Base-by-base conservation (phyloP, 2,329 filamentous ascomycete species). In the Fusarium abutilonis region DNA sequence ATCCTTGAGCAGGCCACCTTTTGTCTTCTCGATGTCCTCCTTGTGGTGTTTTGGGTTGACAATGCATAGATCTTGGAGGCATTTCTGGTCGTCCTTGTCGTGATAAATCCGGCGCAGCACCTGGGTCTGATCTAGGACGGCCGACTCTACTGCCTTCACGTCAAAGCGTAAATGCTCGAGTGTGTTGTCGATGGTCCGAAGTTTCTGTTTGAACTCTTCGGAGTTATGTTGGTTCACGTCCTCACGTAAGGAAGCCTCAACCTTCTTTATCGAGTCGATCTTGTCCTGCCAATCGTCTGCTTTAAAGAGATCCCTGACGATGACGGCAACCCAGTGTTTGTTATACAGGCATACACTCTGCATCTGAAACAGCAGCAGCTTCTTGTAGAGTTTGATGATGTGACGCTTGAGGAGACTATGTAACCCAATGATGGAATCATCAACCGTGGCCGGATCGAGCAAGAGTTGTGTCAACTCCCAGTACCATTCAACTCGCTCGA, bases 401-500 rank as follows among this genome's bases (percentile, higher is more conserved):
- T 55, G 38, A 6, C 44, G 43, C 38, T 43, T 17, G 2, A 55
- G 35, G 17, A 45, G 11, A 15, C 2, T 26, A n/a, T n/a, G 31
- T 10, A 52, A 26, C 15, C 23, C 34, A 6, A 7, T 23, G 3
- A 13, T 26, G 4, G 34, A 44, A 17, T 74, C 29, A 15, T 44
- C 50, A 17, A 43, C 53, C 29, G 28, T 54, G 9, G 70, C 55
- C 56, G 56, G 48, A 8, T 72, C 54, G 14, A 76, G 65, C 6
- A 77, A 64, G 3, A 71, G 66, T n/a, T 47, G 49, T 11, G 69
- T 68, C 21, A 78, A 57, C 21, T 67, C 63, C 61, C 69, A 75
- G 60, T 78, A 78, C 75, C 72, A 78, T 2, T 77, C 66, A 70
- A 78, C 78, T 44, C 71, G 70, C 4, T 63, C 67, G 15, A 76